phyloP scores from a whole-genome alignment of 2,329 filamentous ascomycete genomes.

The Xenosphaeropsis pyriputrescens region DNA sequence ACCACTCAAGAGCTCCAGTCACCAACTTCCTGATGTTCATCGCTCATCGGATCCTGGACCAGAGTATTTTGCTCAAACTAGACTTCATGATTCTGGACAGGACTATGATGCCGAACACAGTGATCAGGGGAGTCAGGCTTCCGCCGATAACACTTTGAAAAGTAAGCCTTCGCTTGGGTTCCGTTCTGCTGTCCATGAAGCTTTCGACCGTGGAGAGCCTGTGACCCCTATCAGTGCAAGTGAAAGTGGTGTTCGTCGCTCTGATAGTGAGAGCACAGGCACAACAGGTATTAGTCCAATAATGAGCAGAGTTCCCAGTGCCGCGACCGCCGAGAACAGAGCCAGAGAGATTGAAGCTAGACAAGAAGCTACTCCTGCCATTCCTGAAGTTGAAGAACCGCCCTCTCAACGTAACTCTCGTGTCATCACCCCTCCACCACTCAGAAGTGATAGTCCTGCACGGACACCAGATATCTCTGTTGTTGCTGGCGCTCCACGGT shows the following conservation, averaged over 20 bases:
- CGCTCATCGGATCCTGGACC: conserved; percentile 46
- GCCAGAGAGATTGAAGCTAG: conserved; percentile 21
- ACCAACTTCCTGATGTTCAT: conserved; percentile 29
- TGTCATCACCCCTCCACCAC: conserved; percentile 14
- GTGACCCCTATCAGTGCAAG: conserved; percentile 32
- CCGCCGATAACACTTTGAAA: conserved; percentile 20
- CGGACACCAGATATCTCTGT: conserved; percentile 34
- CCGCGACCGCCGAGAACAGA: conserved; percentile 15
- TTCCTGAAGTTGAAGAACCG: conserved; percentile 33
- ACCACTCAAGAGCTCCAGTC: conserved; percentile 2
- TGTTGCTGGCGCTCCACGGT: conserved; percentile 22
- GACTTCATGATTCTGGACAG: conserved; percentile 2
- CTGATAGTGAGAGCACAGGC: conserved; percentile 44
- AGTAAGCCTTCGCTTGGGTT: conserved; percentile 40
- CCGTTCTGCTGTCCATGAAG: conserved; percentile 45
- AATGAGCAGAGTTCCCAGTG: conserved; percentile 37
- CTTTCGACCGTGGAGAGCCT: conserved; percentile 44
- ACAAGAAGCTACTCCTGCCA: conserved; percentile 29
- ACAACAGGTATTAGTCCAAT: conserved; percentile 42
- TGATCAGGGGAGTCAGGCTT: too few species aligned
- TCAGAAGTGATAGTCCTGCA: conserved; percentile 32
- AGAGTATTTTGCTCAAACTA: conserved; percentile 32
- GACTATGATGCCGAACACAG: neutral
- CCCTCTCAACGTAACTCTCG: conserved; percentile 9
- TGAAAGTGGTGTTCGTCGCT: conserved; percentile 34